Base-by-base conservation (phyloP, 495 filamentous ascomycete species). In the Xylaria curta region DNA sequence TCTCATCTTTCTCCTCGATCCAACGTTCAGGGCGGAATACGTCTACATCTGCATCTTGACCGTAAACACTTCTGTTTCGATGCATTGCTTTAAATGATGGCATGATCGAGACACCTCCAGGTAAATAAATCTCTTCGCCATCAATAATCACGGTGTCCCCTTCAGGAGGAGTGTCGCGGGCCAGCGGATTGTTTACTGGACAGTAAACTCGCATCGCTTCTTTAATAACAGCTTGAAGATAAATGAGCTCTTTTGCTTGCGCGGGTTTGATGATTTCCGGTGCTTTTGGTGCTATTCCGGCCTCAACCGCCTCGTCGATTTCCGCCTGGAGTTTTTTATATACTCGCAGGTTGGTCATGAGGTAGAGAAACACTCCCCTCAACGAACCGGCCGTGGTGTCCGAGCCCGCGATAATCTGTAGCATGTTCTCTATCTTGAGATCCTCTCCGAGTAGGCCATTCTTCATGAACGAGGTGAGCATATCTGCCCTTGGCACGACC, bases 361-460 rank as follows among this genome's bases (percentile, higher is more conserved):
- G 74, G 72, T 84, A 85, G 24, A 84, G 78, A 67, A 91, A 80
- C 63, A 87, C 79, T 2, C 81, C 82, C 54, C 86, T 84, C 72
- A 91, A 83, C 24, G 86, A 81, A 1, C 87, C 88, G 0, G 87
- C 86, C 0, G 87, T 88, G 17, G 89, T 89, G 69, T 91, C 89
- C 6, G 86, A 85, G 12, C 89, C 89, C 0, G 79, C 75, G 17
- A 79, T 24, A 61, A 81, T 70, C 68, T 80, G 77, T 12, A 81
- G 49, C 0, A 78, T 21, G 38, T 76, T 75, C 65, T 86, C 81
- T 4, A 75, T 62, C 12, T 79, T 76, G 15, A 77, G 75, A 24
- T 84, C 75, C 10, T 69, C 42, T 60, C 77, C 70, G 1, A 54
- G 73, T 13, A 87, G 60, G 3, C 83, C 83, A 21, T 81, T 78